Conservation (phyloP, 768 basidiomycete genomes). For the Crassisporium funariophilum region DNA sequence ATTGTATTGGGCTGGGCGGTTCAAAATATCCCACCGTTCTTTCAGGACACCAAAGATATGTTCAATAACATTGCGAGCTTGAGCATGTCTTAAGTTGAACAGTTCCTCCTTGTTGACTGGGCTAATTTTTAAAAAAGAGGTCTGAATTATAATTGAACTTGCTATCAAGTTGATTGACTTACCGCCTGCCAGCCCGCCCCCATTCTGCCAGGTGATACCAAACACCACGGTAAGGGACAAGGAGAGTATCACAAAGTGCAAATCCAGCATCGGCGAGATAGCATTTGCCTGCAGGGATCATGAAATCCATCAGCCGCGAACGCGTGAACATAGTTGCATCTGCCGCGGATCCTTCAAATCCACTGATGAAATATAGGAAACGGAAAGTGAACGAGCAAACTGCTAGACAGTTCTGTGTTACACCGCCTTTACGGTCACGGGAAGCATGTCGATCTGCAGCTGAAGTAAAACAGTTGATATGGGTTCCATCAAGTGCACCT, state of each 20-base stretch:
- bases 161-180: no score
- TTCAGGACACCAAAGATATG: constrained; percentile 41
- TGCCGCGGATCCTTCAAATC: no score
- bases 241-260: constrained; percentile 22
- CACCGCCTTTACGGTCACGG: constrained; percentile 29
- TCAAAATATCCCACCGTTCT: constrained; percentile 21
- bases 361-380: no score
- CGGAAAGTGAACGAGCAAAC: no score
- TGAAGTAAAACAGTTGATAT: constrained; percentile 21
- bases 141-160: no score
- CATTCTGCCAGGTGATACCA: constrained; percentile 39
- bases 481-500: constrained; percentile 34
- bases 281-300: no score
- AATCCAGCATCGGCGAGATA: no score
- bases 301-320: no score
- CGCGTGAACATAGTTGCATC: no score
- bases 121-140: no score
- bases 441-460: constrained; percentile 8
- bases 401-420: no score
- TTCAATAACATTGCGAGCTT: no score
- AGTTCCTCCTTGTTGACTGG: constrained; percentile 39
- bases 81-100: constrained; percentile 43
- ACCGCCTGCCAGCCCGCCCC: constrained; percentile 18
- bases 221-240: constrained; percentile 33
- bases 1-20: constrained; percentile 14